These are phyloP conservation scores for Mortierella sp. DNA, from an alignment of 371 early-diverging fungal species.

Conservation along the genomic window DNA sequence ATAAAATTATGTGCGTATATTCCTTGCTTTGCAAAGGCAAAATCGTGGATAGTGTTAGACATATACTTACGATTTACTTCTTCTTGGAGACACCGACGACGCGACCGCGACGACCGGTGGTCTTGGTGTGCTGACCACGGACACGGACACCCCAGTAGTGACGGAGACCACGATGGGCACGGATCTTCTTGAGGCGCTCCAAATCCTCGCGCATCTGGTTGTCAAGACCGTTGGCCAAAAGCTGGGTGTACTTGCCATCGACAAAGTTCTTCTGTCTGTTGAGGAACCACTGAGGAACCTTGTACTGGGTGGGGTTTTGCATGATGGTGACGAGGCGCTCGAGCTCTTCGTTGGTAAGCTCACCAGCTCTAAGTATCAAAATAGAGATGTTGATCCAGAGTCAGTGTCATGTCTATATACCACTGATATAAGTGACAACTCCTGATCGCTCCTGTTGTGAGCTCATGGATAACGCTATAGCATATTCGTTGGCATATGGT, in stretches of 20 bases:
- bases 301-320: constrained; percentile 94
- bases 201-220: constrained; percentile 97
- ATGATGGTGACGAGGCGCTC: constrained; percentile 92
- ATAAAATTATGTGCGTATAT: too few relatives aligned
- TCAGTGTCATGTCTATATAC: not conserved
- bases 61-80: constrained; percentile 73
- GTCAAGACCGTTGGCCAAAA: constrained; percentile 96
- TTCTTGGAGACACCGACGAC: constrained; percentile 99
- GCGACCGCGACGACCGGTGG: constrained; percentile 97
- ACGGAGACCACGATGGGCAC: constrained; percentile 94
- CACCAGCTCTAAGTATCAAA: constrained; percentile 87
- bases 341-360: constrained; percentile 93
- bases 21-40: too few relatives aligned
- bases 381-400: constrained; percentile 6
- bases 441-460: not conserved
- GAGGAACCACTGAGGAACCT: constrained; percentile 98
- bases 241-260: constrained; percentile 95
- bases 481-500: not conserved
- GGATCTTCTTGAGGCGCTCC: constrained; percentile 97
- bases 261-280: constrained; percentile 98
- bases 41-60: too few relatives aligned
- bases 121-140: constrained; percentile 97
- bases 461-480: not conserved
- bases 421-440: not conserved
- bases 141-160: constrained; percentile 97